Evolutionary conservation across 495 filamentous ascomycete genomes (phyloP), one percentile per base, ranked within the genome.

Genomic region (Lasiosphaeriaceae sp.): DNA sequence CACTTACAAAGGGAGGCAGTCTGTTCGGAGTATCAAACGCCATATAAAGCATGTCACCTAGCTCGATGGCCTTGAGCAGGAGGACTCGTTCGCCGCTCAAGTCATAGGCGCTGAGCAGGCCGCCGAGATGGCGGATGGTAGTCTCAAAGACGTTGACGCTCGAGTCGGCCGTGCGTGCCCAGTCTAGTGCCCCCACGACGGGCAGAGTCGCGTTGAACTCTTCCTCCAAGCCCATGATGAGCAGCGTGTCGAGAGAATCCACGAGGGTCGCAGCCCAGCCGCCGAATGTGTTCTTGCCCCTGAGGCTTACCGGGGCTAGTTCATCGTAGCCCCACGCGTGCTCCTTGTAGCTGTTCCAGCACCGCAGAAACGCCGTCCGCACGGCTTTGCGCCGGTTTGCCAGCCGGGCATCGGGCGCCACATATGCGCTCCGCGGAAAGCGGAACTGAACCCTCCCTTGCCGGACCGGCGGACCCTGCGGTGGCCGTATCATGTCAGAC

Each of bases 21-120:
- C 87, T 82, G 63, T 94, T 95, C 0, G 89, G 89, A 19, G 91
- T 95, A 67, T 96, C 90, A 66, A 96, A 95, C 3, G 85, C 85
- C 45, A 84, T 83, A 63, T 90, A 92, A 23, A 96, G 70, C 58
- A 95, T 77, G 55, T 93, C 86, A 11, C 82, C 91, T 37, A 96
- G 74, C 72, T 93, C 85, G n/a, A 84, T 74, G 11, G 90, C 88
- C 65, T 95, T 94, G 47, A 85, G 80, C 49, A 95, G 74, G 21
- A 95, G 73, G 5, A 64, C 58, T 17, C 52, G 41, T 48, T 79
- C 81, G 14, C 80, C 87, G 56, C 84, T 88, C 50, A 93, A 74
- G 68, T 95, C 90, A 60, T 92, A 86, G 16, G 90, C 89, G 12
- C 81, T 82, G 43, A 94, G 70, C 49, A 95, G 78, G 1, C 90